Base-by-base conservation (phyloP, 2,329 filamentous ascomycete species). In the Cladosporium sp. region DNA sequence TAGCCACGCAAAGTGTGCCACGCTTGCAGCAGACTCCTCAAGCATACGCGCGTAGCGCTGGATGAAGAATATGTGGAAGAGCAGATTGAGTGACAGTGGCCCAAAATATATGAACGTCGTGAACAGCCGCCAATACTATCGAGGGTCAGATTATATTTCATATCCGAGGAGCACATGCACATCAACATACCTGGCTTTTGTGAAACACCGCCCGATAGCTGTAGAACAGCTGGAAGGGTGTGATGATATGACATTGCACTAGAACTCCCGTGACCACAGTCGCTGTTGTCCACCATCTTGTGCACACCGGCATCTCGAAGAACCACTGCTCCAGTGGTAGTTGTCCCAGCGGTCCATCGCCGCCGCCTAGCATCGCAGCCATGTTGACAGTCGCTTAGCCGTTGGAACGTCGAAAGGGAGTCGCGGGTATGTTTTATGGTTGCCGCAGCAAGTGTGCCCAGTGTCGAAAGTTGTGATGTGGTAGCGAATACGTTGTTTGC, bases 71-170 rank as follows among this genome's bases (percentile, higher is more conserved):
- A 98, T 91, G 79, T 98, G 94, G 83, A 97, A 98, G 72, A 98
- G 85, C 49, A 99, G 88, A 78, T 98, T 95, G 76, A 99, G 87
- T 34, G 90, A 95, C 70, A 98, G 88, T 2, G 94, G 93, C 2
- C 95, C 95, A 76, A 98, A 98, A 83, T 98, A 99, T 75, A 98
- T 87, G 81, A 99, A 99, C 1, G 94, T 97, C 2, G 94, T 96
- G 49, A 97, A 75, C n/a, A 99, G 84, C 49, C 95, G 90, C 95
- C 95, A 99, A 80, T 97, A 98, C 92, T 97, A 70, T 71, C 59
- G 71, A 68, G 32, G 32, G 66, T 67, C 55, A 65, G 38, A 32
- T 2, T 18, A 6, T 34, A 18, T n/a, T 38, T 3, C 30, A 38
- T 4, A 34, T 70, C 71, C 60, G 71, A 68, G 34, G 34, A 64